Percentiles rank a stretch among this genome's conserved stretches.
Conservation (phyloP, 116 monocot species). For the Thalassia testudinum region DNA sequence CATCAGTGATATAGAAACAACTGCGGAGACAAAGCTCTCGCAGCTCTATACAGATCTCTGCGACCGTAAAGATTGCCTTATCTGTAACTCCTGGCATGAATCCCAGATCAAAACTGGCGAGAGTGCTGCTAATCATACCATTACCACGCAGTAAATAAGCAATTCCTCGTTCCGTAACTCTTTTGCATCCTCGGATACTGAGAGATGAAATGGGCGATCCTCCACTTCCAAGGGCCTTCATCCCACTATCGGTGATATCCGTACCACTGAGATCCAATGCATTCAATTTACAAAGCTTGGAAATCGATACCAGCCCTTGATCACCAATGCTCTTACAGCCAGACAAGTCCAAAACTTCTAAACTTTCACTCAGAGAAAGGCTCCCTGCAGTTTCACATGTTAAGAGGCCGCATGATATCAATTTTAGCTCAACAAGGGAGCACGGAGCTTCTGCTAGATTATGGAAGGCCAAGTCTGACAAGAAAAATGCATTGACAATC, state of each 20-base stretch:
- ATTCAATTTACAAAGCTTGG: constrained; percentile 47
- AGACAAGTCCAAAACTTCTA: constrained; percentile 50
- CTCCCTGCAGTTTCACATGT: constrained; percentile 42
- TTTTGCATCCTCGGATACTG: constrained; percentile 51
- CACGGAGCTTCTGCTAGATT: constrained; percentile 18
- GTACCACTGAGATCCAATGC: constrained; percentile 50
- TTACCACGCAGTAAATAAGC: constrained; percentile 20
- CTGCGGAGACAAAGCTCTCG: constrained; percentile 38
- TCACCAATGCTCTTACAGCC: constrained; percentile 73
- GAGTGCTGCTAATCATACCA: constrained; percentile 28
- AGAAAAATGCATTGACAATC: constrained; percentile 32
- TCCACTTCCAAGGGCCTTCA: constrained; percentile 36
- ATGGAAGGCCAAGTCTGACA: constrained; percentile 78
- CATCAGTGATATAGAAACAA: constrained; percentile 57
- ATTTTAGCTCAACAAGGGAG: constrained; percentile 41
- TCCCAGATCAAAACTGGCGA: constrained; percentile 54
- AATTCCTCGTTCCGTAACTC: constrained; percentile 48
- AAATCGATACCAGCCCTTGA: constrained; percentile 39
- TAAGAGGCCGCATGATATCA: constrained; percentile 56
- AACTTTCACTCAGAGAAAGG: constrained; percentile 32
- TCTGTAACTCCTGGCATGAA: constrained; percentile 53
- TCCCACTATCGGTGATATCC: constrained; percentile 50
- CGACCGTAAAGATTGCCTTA: constrained; percentile 29
- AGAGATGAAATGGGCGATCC: constrained; percentile 39
- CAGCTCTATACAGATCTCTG: constrained; percentile 26